Base-by-base conservation (phyloP, 139 green algal genomes). In the Chlamydomonas incerta region DNA sequence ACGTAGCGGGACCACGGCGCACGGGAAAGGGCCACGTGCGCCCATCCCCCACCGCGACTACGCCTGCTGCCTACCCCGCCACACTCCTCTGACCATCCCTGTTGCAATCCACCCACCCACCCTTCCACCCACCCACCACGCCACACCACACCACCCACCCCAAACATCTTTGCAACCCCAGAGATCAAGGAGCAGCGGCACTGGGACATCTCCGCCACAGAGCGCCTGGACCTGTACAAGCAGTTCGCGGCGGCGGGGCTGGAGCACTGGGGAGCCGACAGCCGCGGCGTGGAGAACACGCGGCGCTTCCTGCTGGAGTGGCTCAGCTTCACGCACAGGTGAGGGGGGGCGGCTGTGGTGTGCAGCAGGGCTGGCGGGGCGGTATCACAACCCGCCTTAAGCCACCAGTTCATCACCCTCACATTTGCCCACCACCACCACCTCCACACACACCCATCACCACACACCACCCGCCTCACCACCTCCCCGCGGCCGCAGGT, bases 241-340 rank as follows among this genome's bases (percentile, higher is more conserved):
- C 41, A 87, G 0, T 99, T 96, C 81, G 92, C 74, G 81, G 69
- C 33, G 18, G 91, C 87, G 20, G 97, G 98, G 17, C 90, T 99
- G 65, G 90, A 97, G 93, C 97, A 99, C 90, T 99, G 97, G 97
- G 97, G 97, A 66, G 93, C 83, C 47, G 97, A 99, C 90, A 63
- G 29, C 28, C 90, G 92, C 3, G 97, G 98, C 1, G 97, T 99
- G 46, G 97, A 99, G 91, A 98, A 86, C 34, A 99, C 95, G 0
- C 91, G 97, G 28, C 90, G 93, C 17, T 99, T 99, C 91, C 87
- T 99, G 87, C 93, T 99, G 47, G 98, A 99, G 92, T 99, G 96
- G 97, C 91, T 99, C 62, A 95, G 88, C 63, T 99, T 97, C 91
- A 88, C 95, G 74, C 92, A 97, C 91, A 91, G 91, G 91, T 92